Conservation (phyloP, 2,329 filamentous ascomycete genomes). For the Trichoderma breve region DNA sequence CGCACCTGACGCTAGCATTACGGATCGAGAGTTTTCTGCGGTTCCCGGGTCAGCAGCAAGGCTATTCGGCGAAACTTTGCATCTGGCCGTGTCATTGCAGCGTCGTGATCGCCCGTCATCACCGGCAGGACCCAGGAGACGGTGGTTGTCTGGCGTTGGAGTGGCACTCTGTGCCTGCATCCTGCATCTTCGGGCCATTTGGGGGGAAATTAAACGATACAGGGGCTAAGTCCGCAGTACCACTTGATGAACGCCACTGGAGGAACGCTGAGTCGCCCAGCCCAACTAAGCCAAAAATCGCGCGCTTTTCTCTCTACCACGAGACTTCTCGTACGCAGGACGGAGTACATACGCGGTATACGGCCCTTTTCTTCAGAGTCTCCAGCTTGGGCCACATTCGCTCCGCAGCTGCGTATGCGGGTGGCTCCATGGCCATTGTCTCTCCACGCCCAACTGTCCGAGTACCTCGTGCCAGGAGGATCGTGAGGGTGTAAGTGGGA, state of each 20-base stretch:
- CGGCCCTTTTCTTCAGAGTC: slow-evolving; percentile 17
- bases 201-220: slow-evolving; percentile 15
- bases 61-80: slow-evolving; percentile 12
- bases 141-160: slow-evolving; percentile 1
- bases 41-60: background rate
- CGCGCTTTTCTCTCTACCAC: slow-evolving; percentile 8
- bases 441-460: background rate
- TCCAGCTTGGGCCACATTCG: slow-evolving; percentile 17
- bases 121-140: background rate
- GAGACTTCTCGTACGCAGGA: background rate
- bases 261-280: slow-evolving; percentile 12
- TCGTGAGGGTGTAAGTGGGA: background rate
- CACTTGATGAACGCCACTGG: slow-evolving; percentile 9
- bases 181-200: slow-evolving; percentile 16
- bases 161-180: slow-evolving; percentile 15
- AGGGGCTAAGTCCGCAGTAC: slow-evolving; percentile 15
- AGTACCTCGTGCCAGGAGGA: background rate
- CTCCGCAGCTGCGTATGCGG: slow-evolving; percentile 16
- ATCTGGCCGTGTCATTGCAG: slow-evolving; percentile 11
- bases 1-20: background rate
- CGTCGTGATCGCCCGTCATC: slow-evolving; percentile 1
- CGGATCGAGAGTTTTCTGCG: background rate
- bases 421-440: slow-evolving; percentile 6
- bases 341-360: slow-evolving; percentile 12
- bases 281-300: slow-evolving; percentile 15